Evolutionary conservation across 257 asterid species (phyloP).

Genomic region (Haberlea rhodopensis): DNA sequence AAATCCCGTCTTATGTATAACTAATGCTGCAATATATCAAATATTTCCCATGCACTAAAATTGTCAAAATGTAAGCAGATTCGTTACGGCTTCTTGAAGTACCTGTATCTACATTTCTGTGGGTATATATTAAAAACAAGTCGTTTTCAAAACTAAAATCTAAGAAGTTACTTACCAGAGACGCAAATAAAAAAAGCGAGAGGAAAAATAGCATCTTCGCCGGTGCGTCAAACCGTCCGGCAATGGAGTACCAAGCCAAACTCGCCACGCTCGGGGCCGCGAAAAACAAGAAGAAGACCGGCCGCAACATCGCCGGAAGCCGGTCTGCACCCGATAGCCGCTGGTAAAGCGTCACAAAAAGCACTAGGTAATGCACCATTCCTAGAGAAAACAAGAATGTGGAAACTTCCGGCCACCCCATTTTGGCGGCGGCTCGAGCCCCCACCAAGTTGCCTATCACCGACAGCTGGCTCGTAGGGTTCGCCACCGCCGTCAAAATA

Average conservation of each 20-base stretch:
- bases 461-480: conserved; percentile 64
- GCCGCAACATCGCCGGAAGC: conserved; percentile 55
- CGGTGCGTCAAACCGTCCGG: conserved; percentile 50
- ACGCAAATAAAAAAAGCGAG: conserved; percentile 55
- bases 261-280: conserved; percentile 74
- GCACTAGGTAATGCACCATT: conserved; percentile 69
- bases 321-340: conserved; percentile 47
- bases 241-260: conserved; percentile 65
- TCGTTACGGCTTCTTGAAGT: too few relatives aligned
- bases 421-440: conserved; percentile 68
- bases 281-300: conserved; percentile 55
- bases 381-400: conserved; percentile 52
- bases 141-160: not conserved
- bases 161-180: conserved; percentile 49
- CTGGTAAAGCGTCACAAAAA: conserved; percentile 67
- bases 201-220: conserved; percentile 70
- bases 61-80: too few relatives aligned
- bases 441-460: conserved; percentile 64
- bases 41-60: too few relatives aligned
- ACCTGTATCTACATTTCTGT: too few relatives aligned
- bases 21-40: too few relatives aligned
- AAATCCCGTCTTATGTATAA: too few relatives aligned
- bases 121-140: too few relatives aligned
- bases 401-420: conserved; percentile 58
- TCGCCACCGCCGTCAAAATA: conserved; percentile 51